phyloP scores from a whole-genome alignment of 441 rosid genomes.

The Gossypium schwendimanii region DNA sequence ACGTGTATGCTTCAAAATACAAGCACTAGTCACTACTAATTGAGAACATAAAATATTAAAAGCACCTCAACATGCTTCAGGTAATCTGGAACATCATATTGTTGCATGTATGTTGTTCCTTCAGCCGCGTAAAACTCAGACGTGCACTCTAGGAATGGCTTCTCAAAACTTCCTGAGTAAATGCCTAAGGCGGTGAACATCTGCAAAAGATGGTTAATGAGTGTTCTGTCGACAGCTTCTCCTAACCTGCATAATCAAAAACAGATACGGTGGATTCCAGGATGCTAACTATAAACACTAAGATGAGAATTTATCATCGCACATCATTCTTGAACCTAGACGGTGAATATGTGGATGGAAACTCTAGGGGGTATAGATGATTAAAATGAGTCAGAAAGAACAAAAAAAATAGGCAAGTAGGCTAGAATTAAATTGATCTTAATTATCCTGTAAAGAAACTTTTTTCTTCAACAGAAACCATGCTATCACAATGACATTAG shows the following conservation, averaged over 20 bases:
- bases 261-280: conserved; percentile 5
- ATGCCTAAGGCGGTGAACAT: conserved; percentile 95
- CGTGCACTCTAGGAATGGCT: conserved; percentile 80
- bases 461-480: neutral
- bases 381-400: neutral
- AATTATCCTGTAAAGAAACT: neutral
- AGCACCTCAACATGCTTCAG: conserved; percentile 94
- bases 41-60: conserved; percentile 10
- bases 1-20: neutral
- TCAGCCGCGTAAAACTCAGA: conserved; percentile 94
- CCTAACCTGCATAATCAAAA: conserved; percentile 55
- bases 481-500: neutral
- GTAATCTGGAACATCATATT: conserved; percentile 89
- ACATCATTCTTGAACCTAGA: neutral
- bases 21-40: neutral
- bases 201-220: conserved; percentile 87
- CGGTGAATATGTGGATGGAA: neutral
- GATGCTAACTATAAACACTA: neutral
- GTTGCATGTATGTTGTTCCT: conserved; percentile 96
- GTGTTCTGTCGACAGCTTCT: conserved; percentile 85
- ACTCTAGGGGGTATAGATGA: neutral
- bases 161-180: conserved; percentile 90
- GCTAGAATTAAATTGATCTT: neutral
- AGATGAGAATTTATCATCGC: neutral
- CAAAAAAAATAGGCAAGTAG: neutral